Conservation (phyloP, 495 filamentous ascomycete genomes). For the Achaetomiella virescens region DNA sequence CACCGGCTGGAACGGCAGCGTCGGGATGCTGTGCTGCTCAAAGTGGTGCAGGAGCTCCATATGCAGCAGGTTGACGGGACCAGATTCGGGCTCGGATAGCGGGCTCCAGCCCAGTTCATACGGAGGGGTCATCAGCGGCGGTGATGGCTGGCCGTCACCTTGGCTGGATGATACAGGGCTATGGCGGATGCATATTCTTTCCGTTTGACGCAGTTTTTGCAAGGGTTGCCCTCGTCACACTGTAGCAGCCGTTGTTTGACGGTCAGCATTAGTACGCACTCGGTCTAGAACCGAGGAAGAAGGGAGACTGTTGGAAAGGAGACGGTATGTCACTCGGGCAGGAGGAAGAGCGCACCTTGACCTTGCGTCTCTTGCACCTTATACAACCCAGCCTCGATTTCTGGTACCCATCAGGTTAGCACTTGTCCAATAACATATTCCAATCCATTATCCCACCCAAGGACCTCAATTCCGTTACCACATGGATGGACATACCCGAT, state of each 20-base stretch:
- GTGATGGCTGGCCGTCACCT: neutral
- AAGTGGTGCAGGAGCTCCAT: constrained; percentile 29
- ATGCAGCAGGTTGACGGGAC: constrained; percentile 23
- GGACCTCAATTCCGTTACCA: neutral
- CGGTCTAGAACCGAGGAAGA: neutral
- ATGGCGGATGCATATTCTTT: constrained; percentile 19
- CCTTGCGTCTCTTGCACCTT: constrained; percentile 24
- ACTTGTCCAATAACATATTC: neutral
- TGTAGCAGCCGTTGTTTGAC: neutral
- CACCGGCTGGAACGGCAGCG: constrained; percentile 21
- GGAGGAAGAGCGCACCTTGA: constrained; percentile 14
- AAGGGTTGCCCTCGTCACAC: constrained; percentile 24
- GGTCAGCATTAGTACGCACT: neutral
- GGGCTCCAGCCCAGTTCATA: constrained; percentile 3
- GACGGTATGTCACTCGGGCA: neutral
- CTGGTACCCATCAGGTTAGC: constrained; percentile 3
- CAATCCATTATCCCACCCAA: neutral
- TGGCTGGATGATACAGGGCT: neutral
- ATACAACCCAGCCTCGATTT: constrained; percentile 22
- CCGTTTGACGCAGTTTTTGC: constrained; percentile 24
- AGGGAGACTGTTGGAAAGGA: neutral
- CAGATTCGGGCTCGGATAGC: constrained; percentile 4
- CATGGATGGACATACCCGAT: constrained; percentile 16
- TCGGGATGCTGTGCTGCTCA: constrained; percentile 17
- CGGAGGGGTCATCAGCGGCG: constrained; percentile 1